phyloP scores from a whole-genome alignment of 2,329 filamentous ascomycete genomes.

The Aureobasidium sp. region DNA sequence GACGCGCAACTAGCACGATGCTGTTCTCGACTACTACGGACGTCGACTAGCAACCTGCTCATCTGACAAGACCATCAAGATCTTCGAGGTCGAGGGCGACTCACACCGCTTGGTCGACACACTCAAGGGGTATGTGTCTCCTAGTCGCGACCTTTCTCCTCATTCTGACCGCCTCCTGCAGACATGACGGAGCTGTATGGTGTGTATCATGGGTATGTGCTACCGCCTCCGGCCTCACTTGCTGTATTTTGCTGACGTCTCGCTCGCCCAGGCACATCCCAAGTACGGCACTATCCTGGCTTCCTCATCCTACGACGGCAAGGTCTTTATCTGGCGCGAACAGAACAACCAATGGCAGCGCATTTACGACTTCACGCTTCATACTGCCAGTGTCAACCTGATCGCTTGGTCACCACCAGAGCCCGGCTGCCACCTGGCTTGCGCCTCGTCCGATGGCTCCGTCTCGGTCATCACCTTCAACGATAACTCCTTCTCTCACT shows the following conservation, averaged over 20 bases:
- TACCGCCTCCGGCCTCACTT: background rate
- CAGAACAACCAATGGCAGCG: constrained; percentile 57
- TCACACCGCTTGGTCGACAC: constrained; percentile 85
- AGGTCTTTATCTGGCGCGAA: constrained; percentile 98
- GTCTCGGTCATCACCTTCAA: constrained; percentile 95
- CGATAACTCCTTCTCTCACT: constrained; percentile 86
- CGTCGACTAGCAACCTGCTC: constrained; percentile 93
- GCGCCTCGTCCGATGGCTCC: constrained; percentile 87
- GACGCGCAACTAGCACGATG: constrained; percentile 67
- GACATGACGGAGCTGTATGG: constrained; percentile 96
- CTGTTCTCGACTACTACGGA: constrained; percentile 97
- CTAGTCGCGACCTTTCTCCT: background rate
- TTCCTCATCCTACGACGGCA: constrained; percentile 91
- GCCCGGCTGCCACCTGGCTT: constrained; percentile 87
- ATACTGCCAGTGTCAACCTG: constrained; percentile 95
- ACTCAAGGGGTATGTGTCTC: constrained; percentile 68
- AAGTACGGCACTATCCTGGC: constrained; percentile 98
- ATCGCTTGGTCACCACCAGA: constrained; percentile 98
- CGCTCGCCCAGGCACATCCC: constrained; percentile 61
- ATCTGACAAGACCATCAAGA: constrained; percentile 97
- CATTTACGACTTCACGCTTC: constrained; percentile 86
- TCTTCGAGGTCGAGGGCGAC: constrained; percentile 95
- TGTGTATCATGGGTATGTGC: constrained; percentile 75
- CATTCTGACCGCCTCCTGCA: constrained; percentile 32
- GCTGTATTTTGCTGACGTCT: constrained; percentile 4